Base-by-base conservation (phyloP, 805 yeast species). In the Limtongia smithiae region DNA sequence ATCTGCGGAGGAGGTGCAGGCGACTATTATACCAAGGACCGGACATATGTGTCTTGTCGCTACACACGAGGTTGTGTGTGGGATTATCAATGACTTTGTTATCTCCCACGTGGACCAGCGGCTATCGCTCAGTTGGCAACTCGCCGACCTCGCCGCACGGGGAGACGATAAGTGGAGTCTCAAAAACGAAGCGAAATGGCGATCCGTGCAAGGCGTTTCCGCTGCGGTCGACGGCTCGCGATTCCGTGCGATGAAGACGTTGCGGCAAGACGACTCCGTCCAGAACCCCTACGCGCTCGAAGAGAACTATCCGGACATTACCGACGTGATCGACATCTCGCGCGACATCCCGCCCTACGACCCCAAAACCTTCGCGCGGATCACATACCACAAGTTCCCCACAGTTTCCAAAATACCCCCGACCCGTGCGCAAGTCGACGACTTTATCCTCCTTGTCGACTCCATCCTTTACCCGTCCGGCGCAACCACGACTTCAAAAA, bases 401-500 rank as follows among this genome's bases (percentile, higher is more conserved):
- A 84, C 91, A 1, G 89, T 84, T 33, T 81, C 88, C 3, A 84
- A 84, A 63, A 80, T 83, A 25, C 85, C 83, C 1, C 91, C 91
- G 0, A 83, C 82, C 54, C 72, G 71, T 40, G 66, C 71, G 6
- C 80, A 85, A 17, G 80, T 83, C 30, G 65, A 79, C 31, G 68
- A 73, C 42, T 85, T 82, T 55, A 71, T 80, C 33, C 72, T 68
- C 34, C 68, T 81, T 38, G 73, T 81, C 3, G 80, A 79, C 54
- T 69, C 71, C 39, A 72, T 79, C 17, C 14, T 36, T 6, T 15
- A 15, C 9, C 60, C 76, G 24, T 52, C 55, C 6, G 64, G 51
- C 3, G 57, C 48, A 18, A 47, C 58, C 3, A 52, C 44, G 30
- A 8, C 37, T 11, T 28, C 15, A 2, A 24, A 18, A 3, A 77